Evolutionary conservation across 73 alveolate species (phyloP).

Genomic region (Uronychia setigera): DNA sequence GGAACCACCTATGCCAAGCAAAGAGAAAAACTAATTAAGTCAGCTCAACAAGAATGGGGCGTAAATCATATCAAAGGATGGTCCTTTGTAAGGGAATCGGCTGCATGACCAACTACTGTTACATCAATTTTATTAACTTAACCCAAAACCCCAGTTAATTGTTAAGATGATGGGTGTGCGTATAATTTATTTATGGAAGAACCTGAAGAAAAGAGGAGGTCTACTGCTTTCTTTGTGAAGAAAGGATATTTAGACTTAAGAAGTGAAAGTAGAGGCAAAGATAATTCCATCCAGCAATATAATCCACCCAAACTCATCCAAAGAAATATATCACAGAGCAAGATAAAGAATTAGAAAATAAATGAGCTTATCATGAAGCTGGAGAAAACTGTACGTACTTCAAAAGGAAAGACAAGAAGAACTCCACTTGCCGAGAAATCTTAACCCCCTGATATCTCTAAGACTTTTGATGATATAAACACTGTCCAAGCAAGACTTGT

Average conservation of each 20-base stretch:
- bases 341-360: not conserved
- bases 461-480: not conserved
- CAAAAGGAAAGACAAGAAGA: not conserved
- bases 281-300: not conserved
- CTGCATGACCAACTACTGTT: no score
- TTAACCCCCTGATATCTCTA: not conserved
- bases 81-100: no score
- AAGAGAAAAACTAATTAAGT: no score
- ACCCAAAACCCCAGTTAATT: no score
- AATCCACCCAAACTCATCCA: not conserved
- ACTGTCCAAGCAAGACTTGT: not conserved
- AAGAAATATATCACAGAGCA: not conserved
- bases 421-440: not conserved
- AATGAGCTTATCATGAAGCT: not conserved
- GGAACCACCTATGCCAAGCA: no score
- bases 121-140: no score
- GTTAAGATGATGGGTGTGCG: no score
- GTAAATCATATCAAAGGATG: no score
- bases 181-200: not conserved
- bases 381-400: not conserved
- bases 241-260: not conserved
- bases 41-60: no score
- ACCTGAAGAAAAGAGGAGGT: not conserved
- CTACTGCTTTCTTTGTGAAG: not conserved
- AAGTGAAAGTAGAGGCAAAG: not conserved